Evolutionary conservation across 352 stramenopile genomes (phyloP).

Genomic region (Globisporangium carolinianum): DNA sequence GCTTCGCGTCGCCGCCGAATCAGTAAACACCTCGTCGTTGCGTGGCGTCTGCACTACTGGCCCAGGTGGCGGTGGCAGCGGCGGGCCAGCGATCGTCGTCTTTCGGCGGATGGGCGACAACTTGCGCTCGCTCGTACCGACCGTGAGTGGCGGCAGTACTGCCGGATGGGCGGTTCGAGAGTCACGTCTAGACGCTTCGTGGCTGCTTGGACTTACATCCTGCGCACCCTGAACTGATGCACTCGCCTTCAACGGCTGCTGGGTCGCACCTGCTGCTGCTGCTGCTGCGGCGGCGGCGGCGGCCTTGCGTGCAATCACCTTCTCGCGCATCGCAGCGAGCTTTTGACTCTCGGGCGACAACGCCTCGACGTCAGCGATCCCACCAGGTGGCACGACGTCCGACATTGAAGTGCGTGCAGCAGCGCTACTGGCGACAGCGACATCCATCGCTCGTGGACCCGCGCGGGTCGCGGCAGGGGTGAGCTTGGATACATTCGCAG

Average conservation of each 20-base stretch:
- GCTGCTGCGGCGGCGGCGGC: conserved; percentile 1
- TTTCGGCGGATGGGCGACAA: conserved; percentile 39
- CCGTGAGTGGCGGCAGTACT: not conserved
- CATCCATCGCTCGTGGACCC: not conserved
- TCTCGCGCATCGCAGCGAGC: conserved; percentile 38
- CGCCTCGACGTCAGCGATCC: conserved; percentile 7
- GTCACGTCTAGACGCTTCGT: no score
- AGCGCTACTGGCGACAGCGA: not conserved
- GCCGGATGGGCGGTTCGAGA: not conserved
- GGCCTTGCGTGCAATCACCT: conserved; percentile 24
- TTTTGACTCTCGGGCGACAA: conserved; percentile 23
- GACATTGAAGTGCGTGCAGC: not conserved
- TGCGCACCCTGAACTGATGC: not conserved
- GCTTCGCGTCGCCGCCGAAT: not conserved
- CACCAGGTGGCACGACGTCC: not conserved
- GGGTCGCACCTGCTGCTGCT: not conserved
- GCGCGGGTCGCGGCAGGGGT: conserved; percentile 17
- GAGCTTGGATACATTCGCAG: conserved; percentile 9
- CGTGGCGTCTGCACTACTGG: conserved; percentile 27
- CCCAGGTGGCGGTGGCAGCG: conserved; percentile 6
- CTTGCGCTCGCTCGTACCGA: conserved; percentile 2
- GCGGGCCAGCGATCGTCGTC: conserved; percentile 26
- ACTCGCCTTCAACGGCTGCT: not conserved
- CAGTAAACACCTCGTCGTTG: conserved; percentile 33
- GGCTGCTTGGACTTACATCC: conserved; percentile 1